Percentiles rank a stretch among this genome's conserved stretches.
These are phyloP conservation scores for Protomyces inouyei DNA, from an alignment of 1,139 yeast genomes.

Conservation along the genomic window DNA sequence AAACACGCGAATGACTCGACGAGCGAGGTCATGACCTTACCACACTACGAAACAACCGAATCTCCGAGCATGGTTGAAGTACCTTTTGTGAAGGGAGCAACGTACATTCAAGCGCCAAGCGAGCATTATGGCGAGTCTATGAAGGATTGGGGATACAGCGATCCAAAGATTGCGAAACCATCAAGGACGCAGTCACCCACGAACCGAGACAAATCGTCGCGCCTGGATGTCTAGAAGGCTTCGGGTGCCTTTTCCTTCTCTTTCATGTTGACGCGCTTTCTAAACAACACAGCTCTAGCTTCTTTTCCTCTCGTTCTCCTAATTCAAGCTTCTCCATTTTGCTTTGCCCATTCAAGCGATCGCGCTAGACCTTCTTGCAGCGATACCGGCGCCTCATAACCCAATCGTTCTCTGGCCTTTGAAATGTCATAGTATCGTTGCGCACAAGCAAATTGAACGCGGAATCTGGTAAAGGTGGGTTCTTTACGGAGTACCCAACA, in stretches of 20 bases:
- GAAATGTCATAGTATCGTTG: conserved; percentile 86
- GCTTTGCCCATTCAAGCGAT: conserved; percentile 63
- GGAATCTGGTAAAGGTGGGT: conserved; percentile 92
- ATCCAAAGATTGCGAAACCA: background rate
- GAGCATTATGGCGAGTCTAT: background rate
- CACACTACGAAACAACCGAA: background rate
- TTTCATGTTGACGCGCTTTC: too few species aligned
- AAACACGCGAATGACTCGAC: background rate
- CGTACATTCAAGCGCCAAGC: background rate
- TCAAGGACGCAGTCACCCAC: background rate
- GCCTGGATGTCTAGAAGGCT: background rate
- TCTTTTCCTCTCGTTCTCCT: background rate
- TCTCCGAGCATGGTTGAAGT: background rate
- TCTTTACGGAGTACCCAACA: conserved; percentile 56
- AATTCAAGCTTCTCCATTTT: background rate
- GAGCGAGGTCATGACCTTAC: background rate
- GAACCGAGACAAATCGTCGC: background rate
- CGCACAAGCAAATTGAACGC: conserved; percentile 93
- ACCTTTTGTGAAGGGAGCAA: background rate
- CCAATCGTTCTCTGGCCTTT: conserved; percentile 74
- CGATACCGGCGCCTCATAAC: conserved; percentile 73
- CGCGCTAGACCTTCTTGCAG: conserved; percentile 75
- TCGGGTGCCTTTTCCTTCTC: background rate
- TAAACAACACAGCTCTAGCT: too few species aligned
- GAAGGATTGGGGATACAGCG: background rate